Conservation (phyloP, 75 land plant genomes). For the Selaginella tamariscina region DNA sequence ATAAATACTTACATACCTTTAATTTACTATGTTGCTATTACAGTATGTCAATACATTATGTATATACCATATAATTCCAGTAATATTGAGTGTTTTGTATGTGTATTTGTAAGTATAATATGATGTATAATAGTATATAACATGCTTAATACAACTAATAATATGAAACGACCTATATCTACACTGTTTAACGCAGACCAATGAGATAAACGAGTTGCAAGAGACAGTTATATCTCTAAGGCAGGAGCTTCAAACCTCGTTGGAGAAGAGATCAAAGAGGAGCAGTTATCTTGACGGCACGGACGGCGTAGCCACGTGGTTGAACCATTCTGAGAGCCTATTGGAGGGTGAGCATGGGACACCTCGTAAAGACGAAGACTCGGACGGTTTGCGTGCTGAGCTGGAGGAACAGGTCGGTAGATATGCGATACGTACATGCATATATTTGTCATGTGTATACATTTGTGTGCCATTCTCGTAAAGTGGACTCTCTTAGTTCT, state of each 20-base stretch:
- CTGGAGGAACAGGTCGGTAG: neutral
- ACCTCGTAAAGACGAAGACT: neutral
- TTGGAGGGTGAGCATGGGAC: neutral
- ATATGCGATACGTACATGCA: neutral
- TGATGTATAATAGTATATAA: too few relatives aligned
- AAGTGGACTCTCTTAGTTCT: too few relatives aligned
- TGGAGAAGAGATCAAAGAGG: neutral
- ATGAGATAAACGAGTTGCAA: conserved; percentile 20
- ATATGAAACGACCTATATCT: too few relatives aligned
- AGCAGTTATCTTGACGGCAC: neutral
- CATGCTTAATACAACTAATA: too few relatives aligned
- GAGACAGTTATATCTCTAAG: conserved; percentile 17
- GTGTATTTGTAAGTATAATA: too few relatives aligned
- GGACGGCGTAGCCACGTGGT: neutral
- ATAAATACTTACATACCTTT: too few relatives aligned
- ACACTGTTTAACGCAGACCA: neutral
- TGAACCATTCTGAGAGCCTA: neutral
- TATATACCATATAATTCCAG: too few relatives aligned
- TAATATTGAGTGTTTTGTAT: too few relatives aligned
- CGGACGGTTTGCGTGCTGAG: neutral
- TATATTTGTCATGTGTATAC: neutral
- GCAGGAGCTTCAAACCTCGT: conserved; percentile 17
- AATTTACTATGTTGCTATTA: too few relatives aligned
- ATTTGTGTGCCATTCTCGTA: too few relatives aligned
- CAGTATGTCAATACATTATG: too few relatives aligned